Base-by-base conservation (phyloP, 768 basidiomycete genomes). In the Termitomyces sp. region DNA sequence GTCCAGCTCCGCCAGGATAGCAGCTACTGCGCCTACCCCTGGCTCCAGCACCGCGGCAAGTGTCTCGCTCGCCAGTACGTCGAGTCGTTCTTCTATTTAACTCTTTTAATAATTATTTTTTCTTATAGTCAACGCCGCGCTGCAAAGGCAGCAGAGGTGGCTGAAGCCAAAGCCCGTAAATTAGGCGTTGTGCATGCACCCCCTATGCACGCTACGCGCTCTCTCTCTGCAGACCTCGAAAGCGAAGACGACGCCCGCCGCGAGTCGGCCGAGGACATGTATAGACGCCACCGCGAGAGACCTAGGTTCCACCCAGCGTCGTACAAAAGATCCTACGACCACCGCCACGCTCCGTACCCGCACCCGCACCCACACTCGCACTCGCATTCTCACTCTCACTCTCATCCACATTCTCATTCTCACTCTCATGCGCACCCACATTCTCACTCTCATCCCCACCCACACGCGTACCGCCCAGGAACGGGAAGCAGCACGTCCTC, bases 1-100 rank as follows among this genome's bases (percentile, higher is more conserved):
- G 88, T 92, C 1, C 90, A 91, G 70, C 77, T 92, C 20, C 71
- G 90, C 44, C 89, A 90, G 68, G 89, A 92, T 64, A 85, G 83
- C 60, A 82, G 83, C 11, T 92, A 87, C 68, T 92, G 89, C 63
- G 87, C 89, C 54, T 89, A 91, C 67, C 54, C 54, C 8, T 45
- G 42, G 54, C 27, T 45, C 18, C 41, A 44, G 31, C 54, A 55
- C 6, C 41, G 41, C 6, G 54, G 54, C 7, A 55, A 55, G 8
- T 55, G 54, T 74, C 68, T 89, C 47, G 81, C 83, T n/a, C 72
- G 88, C 66, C 78, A 84, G 89, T 91, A 69, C 67, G 85, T 83
- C n/a, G 0, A 2, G 31, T 45, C 48, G 9, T 30, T 57, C 46
- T 55, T 30, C 31, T 50, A 15, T 41, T 36, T 46, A 61, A n/a